Percentiles rank a stretch among this genome's conserved stretches.
phyloP scores from a whole-genome alignment of 169 alveolate species.

The Plasmodium ovale region DNA sequence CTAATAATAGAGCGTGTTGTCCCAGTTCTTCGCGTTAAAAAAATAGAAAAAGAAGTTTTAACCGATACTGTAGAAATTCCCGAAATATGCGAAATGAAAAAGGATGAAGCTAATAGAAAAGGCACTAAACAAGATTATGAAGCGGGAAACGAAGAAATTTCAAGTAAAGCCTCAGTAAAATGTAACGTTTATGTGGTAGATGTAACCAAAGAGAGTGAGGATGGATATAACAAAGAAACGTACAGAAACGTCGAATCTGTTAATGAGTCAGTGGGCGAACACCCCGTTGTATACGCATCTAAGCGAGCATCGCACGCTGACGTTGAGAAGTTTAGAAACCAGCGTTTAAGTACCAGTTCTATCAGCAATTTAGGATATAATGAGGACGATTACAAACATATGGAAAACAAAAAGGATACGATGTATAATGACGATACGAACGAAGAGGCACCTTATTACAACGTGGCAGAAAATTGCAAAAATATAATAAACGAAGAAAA shows the following conservation, averaged over 20 bases:
- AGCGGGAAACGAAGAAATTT: neutral
- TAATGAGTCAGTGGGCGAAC: conserved; percentile 1
- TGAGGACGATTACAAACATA: conserved; percentile 1
- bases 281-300: neutral
- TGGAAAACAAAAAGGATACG: conserved; percentile 47
- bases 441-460: conserved; percentile 19
- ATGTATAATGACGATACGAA: conserved; percentile 48
- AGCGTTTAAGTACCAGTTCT: neutral
- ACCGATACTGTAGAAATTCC: conserved; percentile 55
- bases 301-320: conserved; percentile 4
- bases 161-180: neutral
- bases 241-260: conserved; percentile 28
- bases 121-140: conserved; percentile 3
- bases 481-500: neutral
- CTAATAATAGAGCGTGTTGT: conserved; percentile 65
- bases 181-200: conserved; percentile 3
- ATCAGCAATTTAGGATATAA: neutral
- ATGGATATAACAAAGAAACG: conserved; percentile 43
- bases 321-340: conserved; percentile 3
- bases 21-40: conserved; percentile 64
- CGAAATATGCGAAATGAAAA: conserved; percentile 45
- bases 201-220: conserved; percentile 5
- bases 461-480: neutral
- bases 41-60: conserved; percentile 45
- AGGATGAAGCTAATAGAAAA: neutral